These are phyloP conservation scores for Russula sp. DNA, from an alignment of 768 basidiomycete genomes.

Conservation along the genomic window DNA sequence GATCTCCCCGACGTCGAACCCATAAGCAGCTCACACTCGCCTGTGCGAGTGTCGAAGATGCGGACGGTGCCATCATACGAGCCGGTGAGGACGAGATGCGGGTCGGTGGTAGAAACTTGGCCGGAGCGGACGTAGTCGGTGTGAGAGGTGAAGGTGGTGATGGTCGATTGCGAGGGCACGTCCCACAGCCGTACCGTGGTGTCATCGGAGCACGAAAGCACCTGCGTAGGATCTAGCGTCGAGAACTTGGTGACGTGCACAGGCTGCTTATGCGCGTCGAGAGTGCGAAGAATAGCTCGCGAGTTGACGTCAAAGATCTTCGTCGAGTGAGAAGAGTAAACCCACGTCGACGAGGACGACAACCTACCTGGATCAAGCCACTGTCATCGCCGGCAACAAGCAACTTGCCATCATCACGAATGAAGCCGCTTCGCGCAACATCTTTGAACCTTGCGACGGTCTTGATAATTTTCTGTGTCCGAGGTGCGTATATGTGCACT, in stretches of 20 bases:
- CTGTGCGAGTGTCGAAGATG: constrained; percentile 81
- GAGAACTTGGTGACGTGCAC: constrained; percentile 96
- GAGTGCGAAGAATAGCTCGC: constrained; percentile 85
- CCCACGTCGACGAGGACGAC: neutral
- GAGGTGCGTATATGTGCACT: constrained; percentile 92
- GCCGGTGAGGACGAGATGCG: constrained; percentile 82
- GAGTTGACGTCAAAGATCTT: constrained; percentile 89
- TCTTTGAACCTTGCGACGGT: constrained; percentile 97
- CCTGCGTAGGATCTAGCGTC: constrained; percentile 65
- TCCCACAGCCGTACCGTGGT: constrained; percentile 94
- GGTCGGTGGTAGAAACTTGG: constrained; percentile 75
- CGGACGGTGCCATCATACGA: constrained; percentile 92
- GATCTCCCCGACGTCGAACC: constrained; percentile 32
- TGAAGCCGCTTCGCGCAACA: constrained; percentile 81
- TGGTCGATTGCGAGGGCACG: constrained; percentile 77
- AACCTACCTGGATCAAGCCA: constrained; percentile 68
- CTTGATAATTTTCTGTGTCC: constrained; percentile 94
- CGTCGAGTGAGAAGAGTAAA: neutral
- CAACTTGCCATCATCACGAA: constrained; percentile 90
- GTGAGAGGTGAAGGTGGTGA: constrained; percentile 78
- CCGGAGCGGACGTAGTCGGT: constrained; percentile 96
- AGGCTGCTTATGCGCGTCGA: constrained; percentile 93
- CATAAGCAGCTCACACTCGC: constrained; percentile 81
- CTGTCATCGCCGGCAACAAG: constrained; percentile 94
- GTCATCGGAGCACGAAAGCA: constrained; percentile 95